Conservation (phyloP, 176 grass and related monocot genomes). For the Miscanthus lutarioriparius region DNA sequence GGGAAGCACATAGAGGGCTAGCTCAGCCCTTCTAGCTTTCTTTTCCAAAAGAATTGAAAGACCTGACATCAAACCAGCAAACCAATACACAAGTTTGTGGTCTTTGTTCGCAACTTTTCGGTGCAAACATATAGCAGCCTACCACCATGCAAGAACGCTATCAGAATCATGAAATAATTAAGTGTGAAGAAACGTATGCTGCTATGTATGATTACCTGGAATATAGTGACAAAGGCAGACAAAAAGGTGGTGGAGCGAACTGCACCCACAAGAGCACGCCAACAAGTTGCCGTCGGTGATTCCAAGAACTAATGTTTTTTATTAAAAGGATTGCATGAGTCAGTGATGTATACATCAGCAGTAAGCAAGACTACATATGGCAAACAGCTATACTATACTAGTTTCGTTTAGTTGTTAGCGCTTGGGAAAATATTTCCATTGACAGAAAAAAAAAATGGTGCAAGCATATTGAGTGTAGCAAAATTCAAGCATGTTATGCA, state of each 20-base stretch:
- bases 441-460: constrained; percentile 14
- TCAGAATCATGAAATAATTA: constrained; percentile 33
- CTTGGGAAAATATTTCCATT: constrained; percentile 7
- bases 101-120: constrained; percentile 88
- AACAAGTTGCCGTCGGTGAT: constrained; percentile 77
- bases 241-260: constrained; percentile 94
- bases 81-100: constrained; percentile 94
- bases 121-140: constrained; percentile 92
- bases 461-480: constrained; percentile 1
- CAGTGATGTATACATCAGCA: constrained; percentile 18
- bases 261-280: constrained; percentile 86
- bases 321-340: constrained; percentile 24
- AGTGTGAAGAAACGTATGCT: constrained; percentile 10
- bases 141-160: constrained; percentile 32
- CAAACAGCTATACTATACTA: not conserved
- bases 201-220: constrained; percentile 72
- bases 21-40: constrained; percentile 87
- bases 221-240: constrained; percentile 87
- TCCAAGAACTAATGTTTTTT: constrained; percentile 84
- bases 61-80: constrained; percentile 82
- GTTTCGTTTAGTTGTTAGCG: not conserved
- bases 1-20: constrained; percentile 94
- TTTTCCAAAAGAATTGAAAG: constrained; percentile 95
- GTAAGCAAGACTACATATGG: constrained; percentile 1
- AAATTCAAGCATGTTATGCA: constrained; percentile 25